A percentile compares a stretch with the other conserved stretches of the same genome.
Conservation (phyloP, 768 basidiomycete species). For the Rhodotorula toruloides region DNA sequence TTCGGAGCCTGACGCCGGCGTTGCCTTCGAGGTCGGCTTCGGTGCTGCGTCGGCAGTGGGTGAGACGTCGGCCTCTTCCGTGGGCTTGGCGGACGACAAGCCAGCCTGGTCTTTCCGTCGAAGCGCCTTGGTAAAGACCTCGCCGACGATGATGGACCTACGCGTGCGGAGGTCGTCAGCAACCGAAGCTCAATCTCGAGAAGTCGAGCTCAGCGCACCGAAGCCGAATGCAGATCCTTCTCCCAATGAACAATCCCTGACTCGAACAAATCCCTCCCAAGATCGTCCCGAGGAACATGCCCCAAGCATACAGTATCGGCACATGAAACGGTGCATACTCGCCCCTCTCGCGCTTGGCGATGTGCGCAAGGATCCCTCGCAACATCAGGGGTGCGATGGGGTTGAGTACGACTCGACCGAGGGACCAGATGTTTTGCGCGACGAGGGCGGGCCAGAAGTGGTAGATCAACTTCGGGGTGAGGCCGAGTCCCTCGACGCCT, state of each 20-base stretch:
- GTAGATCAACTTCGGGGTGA: conserved; percentile 17
- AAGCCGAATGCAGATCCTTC: conserved; percentile 44
- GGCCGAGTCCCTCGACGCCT: conserved; percentile 10
- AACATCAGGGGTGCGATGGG: conserved; percentile 49
- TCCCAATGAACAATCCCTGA: conserved; percentile 47
- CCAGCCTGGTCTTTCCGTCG: conserved; percentile 48
- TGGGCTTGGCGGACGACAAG: neutral
- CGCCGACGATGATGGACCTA: conserved; percentile 48
- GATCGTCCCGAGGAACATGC: conserved; percentile 47
- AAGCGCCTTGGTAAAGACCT: conserved; percentile 49
- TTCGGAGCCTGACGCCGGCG: neutral
- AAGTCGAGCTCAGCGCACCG: neutral
- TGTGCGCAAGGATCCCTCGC: conserved; percentile 46
- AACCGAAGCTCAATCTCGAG: neutral
- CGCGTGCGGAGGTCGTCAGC: neutral
- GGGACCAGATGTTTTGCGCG: conserved; percentile 26
- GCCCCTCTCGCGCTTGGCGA: conserved; percentile 44
- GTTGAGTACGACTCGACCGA: conserved; percentile 44
- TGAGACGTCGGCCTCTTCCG: neutral
- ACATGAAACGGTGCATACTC: conserved; percentile 46
- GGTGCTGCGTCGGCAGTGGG: neutral
- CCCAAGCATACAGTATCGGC: conserved; percentile 47
- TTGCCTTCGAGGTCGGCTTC: neutral
- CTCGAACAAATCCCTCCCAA: conserved; percentile 41
- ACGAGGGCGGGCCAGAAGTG: conserved; percentile 22